phyloP scores from a whole-genome alignment of 1,284 basidiomycete genomes.

The Thelephora terrestris region DNA sequence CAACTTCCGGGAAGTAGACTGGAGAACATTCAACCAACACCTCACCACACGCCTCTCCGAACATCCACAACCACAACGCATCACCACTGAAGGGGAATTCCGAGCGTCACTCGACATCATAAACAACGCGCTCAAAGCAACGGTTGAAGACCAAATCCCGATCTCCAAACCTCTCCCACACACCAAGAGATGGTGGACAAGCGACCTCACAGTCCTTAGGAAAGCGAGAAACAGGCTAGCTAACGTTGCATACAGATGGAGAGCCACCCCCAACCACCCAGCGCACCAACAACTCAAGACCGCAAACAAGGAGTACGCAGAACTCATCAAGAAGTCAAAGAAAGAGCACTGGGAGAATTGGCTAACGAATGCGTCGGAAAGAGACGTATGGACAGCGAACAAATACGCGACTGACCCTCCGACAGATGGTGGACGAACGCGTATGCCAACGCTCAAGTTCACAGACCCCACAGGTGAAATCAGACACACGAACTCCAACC shows the following conservation, averaged over 20 bases:
- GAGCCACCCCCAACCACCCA: slow-evolving; percentile 14
- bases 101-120: slow-evolving; percentile 1
- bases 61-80: not conserved
- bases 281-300: slow-evolving; percentile 14
- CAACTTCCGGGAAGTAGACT: slow-evolving; percentile 19
- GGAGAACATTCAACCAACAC: slow-evolving; percentile 12
- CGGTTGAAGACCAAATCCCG: slow-evolving; percentile 13
- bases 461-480: slow-evolving; percentile 1
- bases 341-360: slow-evolving; percentile 26
- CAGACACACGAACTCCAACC: slow-evolving; percentile 5
- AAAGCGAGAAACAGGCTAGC: slow-evolving; percentile 10
- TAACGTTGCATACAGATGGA: slow-evolving; percentile 6
- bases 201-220: slow-evolving; percentile 13
- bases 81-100: not conserved
- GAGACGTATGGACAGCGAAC: slow-evolving; percentile 24
- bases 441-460: slow-evolving; percentile 24
- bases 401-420: slow-evolving; percentile 17
- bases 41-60: slow-evolving; percentile 7
- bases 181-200: slow-evolving; percentile 20
- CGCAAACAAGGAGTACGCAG: slow-evolving; percentile 18
- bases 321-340: slow-evolving; percentile 20
- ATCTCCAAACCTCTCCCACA: slow-evolving; percentile 13
- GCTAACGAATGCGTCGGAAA: slow-evolving; percentile 18
- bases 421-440: slow-evolving; percentile 21
- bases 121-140: slow-evolving; percentile 7